A percentile compares a stretch with the other conserved stretches of the same genome.
These are phyloP conservation scores for Cladosporium austrohemisphaericum DNA, from an alignment of 2,329 filamentous ascomycete genomes.

Conservation along the genomic window DNA sequence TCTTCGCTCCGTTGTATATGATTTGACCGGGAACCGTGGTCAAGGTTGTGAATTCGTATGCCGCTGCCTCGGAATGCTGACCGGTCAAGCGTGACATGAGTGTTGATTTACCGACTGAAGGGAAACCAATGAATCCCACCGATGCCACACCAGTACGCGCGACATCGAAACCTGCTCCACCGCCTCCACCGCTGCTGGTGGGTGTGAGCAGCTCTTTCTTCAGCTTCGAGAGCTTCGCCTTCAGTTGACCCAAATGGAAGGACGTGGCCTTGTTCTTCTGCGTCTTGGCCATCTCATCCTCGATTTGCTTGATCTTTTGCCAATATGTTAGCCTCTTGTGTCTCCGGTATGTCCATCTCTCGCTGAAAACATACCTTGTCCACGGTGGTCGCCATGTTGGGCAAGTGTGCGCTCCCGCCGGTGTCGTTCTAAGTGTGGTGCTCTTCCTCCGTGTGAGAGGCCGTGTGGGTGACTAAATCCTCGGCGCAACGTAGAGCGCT, in stretches of 20 bases:
- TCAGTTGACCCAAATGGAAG: constrained; percentile 66
- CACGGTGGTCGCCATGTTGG: constrained; percentile 84
- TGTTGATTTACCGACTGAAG: constrained; percentile 97
- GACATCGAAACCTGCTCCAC: constrained; percentile 91
- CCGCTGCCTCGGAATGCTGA: constrained; percentile 93
- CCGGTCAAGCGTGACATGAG: constrained; percentile 93
- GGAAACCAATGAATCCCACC: constrained; percentile 96
- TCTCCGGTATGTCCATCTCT: constrained; percentile 6
- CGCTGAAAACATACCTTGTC: constrained; percentile 65
- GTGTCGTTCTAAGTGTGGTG: background rate
- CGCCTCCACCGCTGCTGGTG: constrained; percentile 72
- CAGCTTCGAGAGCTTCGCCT: constrained; percentile 96
- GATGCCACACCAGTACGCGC: constrained; percentile 95
- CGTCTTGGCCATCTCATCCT: constrained; percentile 95
- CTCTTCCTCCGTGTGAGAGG: background rate
- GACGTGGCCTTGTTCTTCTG: constrained; percentile 60
- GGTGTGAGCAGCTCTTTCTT: constrained; percentile 94
- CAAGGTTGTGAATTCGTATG: constrained; percentile 97
- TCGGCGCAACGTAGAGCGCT: background rate
- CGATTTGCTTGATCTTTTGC: constrained; percentile 86
- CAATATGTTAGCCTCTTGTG: constrained; percentile 33
- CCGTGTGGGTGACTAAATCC: background rate
- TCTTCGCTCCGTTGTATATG: constrained; percentile 90
- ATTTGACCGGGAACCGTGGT: constrained; percentile 97
- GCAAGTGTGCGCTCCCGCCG: constrained; percentile 9